Conservation (phyloP, 371 early-diverging fungal species). For the Chytridium lagenaria region DNA sequence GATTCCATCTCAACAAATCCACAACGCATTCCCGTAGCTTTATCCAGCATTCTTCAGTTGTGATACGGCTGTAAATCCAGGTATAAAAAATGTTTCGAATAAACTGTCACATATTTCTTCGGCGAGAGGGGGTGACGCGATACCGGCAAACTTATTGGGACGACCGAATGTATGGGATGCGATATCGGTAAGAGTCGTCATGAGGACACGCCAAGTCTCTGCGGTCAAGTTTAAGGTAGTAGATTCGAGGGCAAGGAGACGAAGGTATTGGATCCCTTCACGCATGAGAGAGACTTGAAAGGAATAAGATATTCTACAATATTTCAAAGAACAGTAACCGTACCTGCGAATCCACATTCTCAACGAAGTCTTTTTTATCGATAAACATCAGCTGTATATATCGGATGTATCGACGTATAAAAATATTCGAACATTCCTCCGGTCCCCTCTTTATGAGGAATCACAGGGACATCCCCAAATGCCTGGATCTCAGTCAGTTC, state of each 20-base stretch:
- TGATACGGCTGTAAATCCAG: conserved; percentile 45
- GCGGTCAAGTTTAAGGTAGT: conserved; percentile 19
- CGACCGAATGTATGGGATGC: conserved; percentile 38
- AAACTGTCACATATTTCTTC: conserved; percentile 43
- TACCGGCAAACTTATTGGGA: conserved; percentile 37
- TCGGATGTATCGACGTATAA: conserved; percentile 47
- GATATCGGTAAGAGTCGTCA: conserved; percentile 41
- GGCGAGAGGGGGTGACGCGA: conserved; percentile 27
- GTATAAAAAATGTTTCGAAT: conserved; percentile 46
- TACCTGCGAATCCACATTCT: conserved; percentile 46
- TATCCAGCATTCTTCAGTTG: conserved; percentile 43
- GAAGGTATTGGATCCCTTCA: conserved; percentile 30
- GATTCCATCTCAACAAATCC: conserved; percentile 40
- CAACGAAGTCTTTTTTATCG: conserved; percentile 43
- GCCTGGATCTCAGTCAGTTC: neutral
- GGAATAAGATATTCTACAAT: no score
- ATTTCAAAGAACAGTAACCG: no score
- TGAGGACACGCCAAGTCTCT: conserved; percentile 43
- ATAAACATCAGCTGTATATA: conserved; percentile 43
- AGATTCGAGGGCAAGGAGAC: conserved; percentile 27
- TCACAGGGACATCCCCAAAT: neutral
- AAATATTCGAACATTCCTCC: conserved; percentile 21
- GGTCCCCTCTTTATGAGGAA: neutral
- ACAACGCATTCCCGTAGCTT: conserved; percentile 33
- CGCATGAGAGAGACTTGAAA: conserved; percentile 26